Evolutionary conservation across 805 yeast species (phyloP), one percentile per base, ranked within the genome.

Genomic region (Starmerella floricola): DNA sequence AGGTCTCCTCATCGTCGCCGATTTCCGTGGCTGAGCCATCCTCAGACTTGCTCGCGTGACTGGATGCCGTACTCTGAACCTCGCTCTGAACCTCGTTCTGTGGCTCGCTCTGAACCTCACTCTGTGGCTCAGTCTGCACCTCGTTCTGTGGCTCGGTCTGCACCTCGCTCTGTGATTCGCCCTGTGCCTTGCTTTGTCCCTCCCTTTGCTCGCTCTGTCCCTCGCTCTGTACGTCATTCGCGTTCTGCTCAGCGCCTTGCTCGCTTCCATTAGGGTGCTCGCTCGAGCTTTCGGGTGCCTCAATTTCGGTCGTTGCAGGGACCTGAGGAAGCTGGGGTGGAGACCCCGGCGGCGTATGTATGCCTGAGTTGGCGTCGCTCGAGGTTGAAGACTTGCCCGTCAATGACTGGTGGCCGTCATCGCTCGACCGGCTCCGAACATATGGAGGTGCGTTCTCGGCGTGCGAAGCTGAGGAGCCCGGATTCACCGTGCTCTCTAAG

Each of bases 401-500:
- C 15, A 34, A 16, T 3, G 45, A 41, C n/a, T 8, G 35, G 23
- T 47, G 42, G 6, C 42, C 48, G 12, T 47, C 51, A 27, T 47
- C 51, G 30, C 38, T 41, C 3, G 46, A 37, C n/a, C 43, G 38
- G 13, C 46, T 23, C 18, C 36, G 44, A 10, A 47, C 51, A 23
- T 47, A 47, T 11, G 51, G 51, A 2, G 51, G 51, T n/a, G 48
- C 51, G 1, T 38, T 40, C 15, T 8, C 19, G 13, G 27, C 6
- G 15, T 27, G 2, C 23, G 42, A 28, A 16, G 18, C 6, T 6
- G 31, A 30, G 16, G 44, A 34, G 2, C 40, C 40, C 4, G 44
- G 41, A 10, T 37, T 37, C 6, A 19, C 23, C 5, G 53, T 43
- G 23, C 47, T 41, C 16, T 47, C 52, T 13, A 88, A 62, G 41